Evolutionary conservation across 1,284 basidiomycete genomes (phyloP).

Genomic region (Ganoderma resinaceum): DNA sequence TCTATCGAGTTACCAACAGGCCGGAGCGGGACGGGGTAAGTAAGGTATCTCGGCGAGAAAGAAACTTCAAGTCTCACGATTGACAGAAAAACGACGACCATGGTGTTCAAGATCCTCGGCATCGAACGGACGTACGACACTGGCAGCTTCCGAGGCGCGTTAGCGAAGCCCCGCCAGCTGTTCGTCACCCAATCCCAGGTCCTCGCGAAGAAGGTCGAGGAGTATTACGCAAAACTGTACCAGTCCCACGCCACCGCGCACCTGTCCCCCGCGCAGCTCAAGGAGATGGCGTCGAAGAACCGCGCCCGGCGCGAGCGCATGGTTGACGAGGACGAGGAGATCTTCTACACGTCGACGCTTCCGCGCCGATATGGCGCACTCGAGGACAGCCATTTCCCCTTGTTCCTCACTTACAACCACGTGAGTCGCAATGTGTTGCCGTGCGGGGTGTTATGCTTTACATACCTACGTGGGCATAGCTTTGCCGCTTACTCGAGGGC

Average conservation of each 20-base stretch:
- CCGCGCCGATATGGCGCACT: constrained; percentile 64
- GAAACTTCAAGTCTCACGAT: neutral
- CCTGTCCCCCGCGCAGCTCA: constrained; percentile 48
- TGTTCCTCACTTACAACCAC: constrained; percentile 72
- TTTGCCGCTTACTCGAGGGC: constrained; percentile 51
- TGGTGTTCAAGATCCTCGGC: constrained; percentile 77
- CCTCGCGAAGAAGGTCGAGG: constrained; percentile 69
- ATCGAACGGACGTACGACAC: constrained; percentile 60
- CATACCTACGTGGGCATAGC: constrained; percentile 35
- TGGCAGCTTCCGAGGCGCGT: constrained; percentile 32
- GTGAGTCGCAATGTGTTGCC: constrained; percentile 40
- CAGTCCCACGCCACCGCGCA: constrained; percentile 52
- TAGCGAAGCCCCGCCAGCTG: constrained; percentile 59
- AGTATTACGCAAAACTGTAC: constrained; percentile 64
- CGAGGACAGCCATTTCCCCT: constrained; percentile 67
- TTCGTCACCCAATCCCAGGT: constrained; percentile 77
- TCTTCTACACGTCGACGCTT: constrained; percentile 51
- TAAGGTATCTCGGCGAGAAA: neutral
- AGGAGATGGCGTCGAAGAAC: constrained; percentile 25
- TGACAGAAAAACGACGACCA: constrained; percentile 74
- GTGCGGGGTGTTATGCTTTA: neutral
- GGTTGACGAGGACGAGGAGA: constrained; percentile 57
- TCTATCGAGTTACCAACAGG: constrained; percentile 4
- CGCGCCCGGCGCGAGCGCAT: constrained; percentile 27
- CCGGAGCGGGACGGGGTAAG: constrained; percentile 75